These are phyloP conservation scores for Teratosphaeria zuluensis DNA, from an alignment of 2,329 filamentous ascomycete species.

Conservation along the genomic window DNA sequence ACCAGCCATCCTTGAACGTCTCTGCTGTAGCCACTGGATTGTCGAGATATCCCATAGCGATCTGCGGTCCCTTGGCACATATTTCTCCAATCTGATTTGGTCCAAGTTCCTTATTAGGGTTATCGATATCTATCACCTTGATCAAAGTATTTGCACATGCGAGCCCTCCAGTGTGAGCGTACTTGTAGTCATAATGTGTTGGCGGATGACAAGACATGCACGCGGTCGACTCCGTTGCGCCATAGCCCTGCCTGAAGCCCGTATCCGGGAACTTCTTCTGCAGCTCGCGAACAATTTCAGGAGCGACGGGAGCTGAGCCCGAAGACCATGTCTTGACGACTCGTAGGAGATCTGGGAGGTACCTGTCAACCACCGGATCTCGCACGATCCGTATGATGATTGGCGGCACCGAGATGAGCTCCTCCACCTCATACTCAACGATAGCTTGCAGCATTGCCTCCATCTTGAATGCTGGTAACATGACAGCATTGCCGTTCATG, in stretches of 20 bases:
- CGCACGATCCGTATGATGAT: conserved; percentile 51
- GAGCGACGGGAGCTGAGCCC: conserved; percentile 49
- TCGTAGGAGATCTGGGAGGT: conserved; percentile 40
- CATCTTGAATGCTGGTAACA: conserved; percentile 55
- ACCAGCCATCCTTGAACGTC: conserved; percentile 40
- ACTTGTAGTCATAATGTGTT: conserved; percentile 46
- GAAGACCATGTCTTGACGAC: conserved; percentile 46
- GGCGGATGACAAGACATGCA: conserved; percentile 55
- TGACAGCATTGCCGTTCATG: conserved; percentile 52
- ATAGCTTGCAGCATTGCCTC: conserved; percentile 44
- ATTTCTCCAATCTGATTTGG: conserved; percentile 43
- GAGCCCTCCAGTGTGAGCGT: conserved; percentile 46
- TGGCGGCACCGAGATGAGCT: conserved; percentile 49
- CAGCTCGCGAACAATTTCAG: conserved; percentile 48
- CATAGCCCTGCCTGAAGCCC: conserved; percentile 57
- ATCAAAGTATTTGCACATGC: conserved; percentile 50
- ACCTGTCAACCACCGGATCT: conserved; percentile 44
- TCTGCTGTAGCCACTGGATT: conserved; percentile 27
- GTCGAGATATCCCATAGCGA: conserved; percentile 29
- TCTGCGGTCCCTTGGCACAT: conserved; percentile 26
- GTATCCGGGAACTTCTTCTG: conserved; percentile 47
- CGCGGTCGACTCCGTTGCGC: conserved; percentile 57
- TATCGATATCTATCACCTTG: conserved; percentile 48
- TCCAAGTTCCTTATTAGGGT: conserved; percentile 36
- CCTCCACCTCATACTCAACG: conserved; percentile 40